Evolutionary conservation across 352 stramenopile genomes (phyloP).

Genomic region (Peronospora tabacina): DNA sequence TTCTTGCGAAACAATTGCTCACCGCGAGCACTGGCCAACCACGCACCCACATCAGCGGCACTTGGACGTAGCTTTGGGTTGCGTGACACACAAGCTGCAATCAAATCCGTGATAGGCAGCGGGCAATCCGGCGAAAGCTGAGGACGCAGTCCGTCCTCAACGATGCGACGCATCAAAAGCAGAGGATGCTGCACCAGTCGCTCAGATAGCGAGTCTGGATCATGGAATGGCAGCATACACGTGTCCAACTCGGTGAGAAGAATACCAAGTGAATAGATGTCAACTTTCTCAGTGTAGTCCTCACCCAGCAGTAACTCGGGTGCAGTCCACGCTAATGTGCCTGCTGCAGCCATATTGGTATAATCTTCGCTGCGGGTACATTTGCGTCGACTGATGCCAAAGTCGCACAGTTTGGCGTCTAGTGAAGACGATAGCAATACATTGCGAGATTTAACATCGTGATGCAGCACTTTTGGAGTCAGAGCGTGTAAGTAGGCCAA

Average conservation of each 20-base stretch:
- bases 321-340: slow-evolving; percentile 59
- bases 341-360: slow-evolving; percentile 37
- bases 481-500: slow-evolving; percentile 75
- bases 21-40: slow-evolving; percentile 30
- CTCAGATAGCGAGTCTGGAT: slow-evolving; percentile 34
- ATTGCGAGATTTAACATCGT: slow-evolving; percentile 86
- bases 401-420: slow-evolving; percentile 51
- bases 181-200: slow-evolving; percentile 45
- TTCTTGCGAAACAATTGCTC: slow-evolving; percentile 34
- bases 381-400: slow-evolving; percentile 49
- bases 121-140: slow-evolving; percentile 47
- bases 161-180: slow-evolving; percentile 48
- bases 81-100: slow-evolving; percentile 43
- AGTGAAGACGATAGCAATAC: slow-evolving; percentile 56
- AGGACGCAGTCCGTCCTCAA: slow-evolving; percentile 51
- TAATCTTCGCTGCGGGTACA: slow-evolving; percentile 29
- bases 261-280: slow-evolving; percentile 78
- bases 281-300: slow-evolving; percentile 62
- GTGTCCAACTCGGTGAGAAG: slow-evolving; percentile 69
- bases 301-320: slow-evolving; percentile 56
- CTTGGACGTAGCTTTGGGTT: slow-evolving; percentile 44
- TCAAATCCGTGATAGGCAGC: slow-evolving; percentile 48
- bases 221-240: slow-evolving; percentile 58
- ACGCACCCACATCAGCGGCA: slow-evolving; percentile 38
- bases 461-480: slow-evolving; percentile 74